Percentiles rank a stretch among this genome's conserved stretches.
Conservation (phyloP, 306 rosid species). For the Cyamopsis tetragonoloba region DNA sequence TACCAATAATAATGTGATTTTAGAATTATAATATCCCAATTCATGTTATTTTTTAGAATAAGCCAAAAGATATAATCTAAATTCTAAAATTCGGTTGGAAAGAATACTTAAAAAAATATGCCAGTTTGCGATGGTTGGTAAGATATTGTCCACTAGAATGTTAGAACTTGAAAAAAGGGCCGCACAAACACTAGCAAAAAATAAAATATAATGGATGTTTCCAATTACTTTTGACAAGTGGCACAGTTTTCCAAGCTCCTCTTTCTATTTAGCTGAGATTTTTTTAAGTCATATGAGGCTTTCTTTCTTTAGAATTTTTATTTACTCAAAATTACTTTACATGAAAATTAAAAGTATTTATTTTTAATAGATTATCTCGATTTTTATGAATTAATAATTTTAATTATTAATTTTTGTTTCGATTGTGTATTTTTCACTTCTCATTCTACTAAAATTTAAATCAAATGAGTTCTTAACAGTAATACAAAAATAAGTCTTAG, state of each 20-base stretch:
- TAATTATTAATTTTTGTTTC: no score
- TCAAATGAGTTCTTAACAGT: no score
- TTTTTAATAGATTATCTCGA: no score
- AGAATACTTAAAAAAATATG: constrained; percentile 9
- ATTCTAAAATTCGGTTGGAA: constrained; percentile 16
- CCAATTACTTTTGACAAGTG: constrained; percentile 30
- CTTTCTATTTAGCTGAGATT: not conserved
- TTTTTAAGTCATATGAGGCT: no score
- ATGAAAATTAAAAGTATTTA: no score
- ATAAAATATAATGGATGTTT: constrained; percentile 39
- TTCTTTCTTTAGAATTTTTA: no score
- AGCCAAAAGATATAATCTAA: constrained; percentile 23
- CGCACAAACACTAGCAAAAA: constrained; percentile 21
- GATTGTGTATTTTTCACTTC: no score
- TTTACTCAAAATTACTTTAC: no score
- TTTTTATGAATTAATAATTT: no score
- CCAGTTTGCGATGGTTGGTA: constrained; percentile 34
- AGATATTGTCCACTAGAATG: constrained; percentile 33
- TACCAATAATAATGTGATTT: constrained; percentile 9
- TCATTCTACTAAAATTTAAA: no score
- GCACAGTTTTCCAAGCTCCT: constrained; percentile 18
- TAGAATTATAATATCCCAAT: not conserved
- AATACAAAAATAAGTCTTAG: no score
- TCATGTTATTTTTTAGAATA: not conserved
- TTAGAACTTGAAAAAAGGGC: constrained; percentile 28